phyloP scores from a whole-genome alignment of 2,329 filamentous ascomycete genomes.

The Monilinia laxa region DNA sequence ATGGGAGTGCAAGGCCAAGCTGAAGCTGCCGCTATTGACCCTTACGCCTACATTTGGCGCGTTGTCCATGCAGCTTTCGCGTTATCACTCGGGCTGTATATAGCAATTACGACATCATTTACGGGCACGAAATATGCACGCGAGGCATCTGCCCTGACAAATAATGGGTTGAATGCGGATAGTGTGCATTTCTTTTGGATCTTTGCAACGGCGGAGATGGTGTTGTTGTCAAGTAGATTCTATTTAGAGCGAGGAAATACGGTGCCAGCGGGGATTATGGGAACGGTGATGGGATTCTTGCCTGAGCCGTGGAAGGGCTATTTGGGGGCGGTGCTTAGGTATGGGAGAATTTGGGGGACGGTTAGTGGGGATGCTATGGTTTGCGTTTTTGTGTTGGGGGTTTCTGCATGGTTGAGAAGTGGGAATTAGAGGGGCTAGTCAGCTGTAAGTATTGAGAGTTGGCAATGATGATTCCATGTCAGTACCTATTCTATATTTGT shows the following conservation, averaged over 20 bases:
- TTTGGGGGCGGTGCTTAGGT: slow-evolving; percentile 60
- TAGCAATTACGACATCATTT: slow-evolving; percentile 67
- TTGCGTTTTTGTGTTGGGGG: slow-evolving; percentile 69
- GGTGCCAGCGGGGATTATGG: slow-evolving; percentile 61
- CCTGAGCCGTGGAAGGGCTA: slow-evolving; percentile 64
- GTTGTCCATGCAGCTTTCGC: slow-evolving; percentile 73
- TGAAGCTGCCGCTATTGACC: slow-evolving; percentile 42
- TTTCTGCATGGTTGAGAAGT: slow-evolving; percentile 36
- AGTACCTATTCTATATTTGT: not conserved
- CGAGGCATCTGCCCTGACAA: not conserved
- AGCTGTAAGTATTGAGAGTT: not conserved
- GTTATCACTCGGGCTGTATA: slow-evolving; percentile 67
- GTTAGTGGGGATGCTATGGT: slow-evolving; percentile 73
- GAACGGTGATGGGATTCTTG: slow-evolving; percentile 62
- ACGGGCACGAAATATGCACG: slow-evolving; percentile 59
- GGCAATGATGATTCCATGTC: slow-evolving; percentile 1
- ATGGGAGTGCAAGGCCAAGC: slow-evolving; percentile 24
- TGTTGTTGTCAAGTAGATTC: slow-evolving; percentile 69
- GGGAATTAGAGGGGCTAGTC: slow-evolving; percentile 4
- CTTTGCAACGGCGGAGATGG: slow-evolving; percentile 75
- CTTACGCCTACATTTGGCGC: slow-evolving; percentile 62
- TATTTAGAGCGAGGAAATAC: slow-evolving; percentile 62
- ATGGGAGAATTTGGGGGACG: slow-evolving; percentile 69
- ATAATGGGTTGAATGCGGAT: slow-evolving; percentile 40
- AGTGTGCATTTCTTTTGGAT: slow-evolving; percentile 68